Percentiles rank a stretch among this genome's conserved stretches.
These are phyloP conservation scores for Plasmopara viticola DNA, from an alignment of 352 stramenopile species.

Conservation along the genomic window DNA sequence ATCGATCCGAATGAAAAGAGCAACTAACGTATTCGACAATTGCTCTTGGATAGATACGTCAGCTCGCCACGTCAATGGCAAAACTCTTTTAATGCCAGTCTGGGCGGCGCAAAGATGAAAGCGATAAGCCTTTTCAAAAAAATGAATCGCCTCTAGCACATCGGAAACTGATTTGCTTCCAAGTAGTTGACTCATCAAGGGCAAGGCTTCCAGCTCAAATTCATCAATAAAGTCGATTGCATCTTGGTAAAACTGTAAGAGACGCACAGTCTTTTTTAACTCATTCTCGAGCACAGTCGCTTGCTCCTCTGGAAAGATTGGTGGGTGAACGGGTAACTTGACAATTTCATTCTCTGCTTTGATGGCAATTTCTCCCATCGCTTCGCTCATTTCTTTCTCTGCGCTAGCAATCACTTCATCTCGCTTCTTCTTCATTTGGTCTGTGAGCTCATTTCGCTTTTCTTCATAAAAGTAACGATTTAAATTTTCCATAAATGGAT, in stretches of 20 bases:
- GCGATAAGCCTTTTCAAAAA: slow-evolving; percentile 89
- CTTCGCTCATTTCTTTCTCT: slow-evolving; percentile 65
- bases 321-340: slow-evolving; percentile 2
- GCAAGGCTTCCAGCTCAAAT: slow-evolving; percentile 75
- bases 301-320: slow-evolving; percentile 27
- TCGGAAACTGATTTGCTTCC: slow-evolving; percentile 89
- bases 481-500: slow-evolving; percentile 91
- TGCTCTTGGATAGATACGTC: slow-evolving; percentile 88
- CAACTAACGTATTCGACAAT: slow-evolving; percentile 79
- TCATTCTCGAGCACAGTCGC: slow-evolving; percentile 60
- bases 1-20: slow-evolving; percentile 57
- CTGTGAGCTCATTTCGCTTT: slow-evolving; percentile 74
- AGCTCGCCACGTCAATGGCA: slow-evolving; percentile 88
- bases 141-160: slow-evolving; percentile 90
- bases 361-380: slow-evolving; percentile 24
- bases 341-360: slow-evolving; percentile 3
- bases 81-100: slow-evolving; percentile 85
- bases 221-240: slow-evolving; percentile 91
- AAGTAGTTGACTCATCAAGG: slow-evolving; percentile 81
- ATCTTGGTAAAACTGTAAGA: slow-evolving; percentile 89
- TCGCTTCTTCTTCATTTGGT: slow-evolving; percentile 51
- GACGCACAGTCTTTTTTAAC: slow-evolving; percentile 59
- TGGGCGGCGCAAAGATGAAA: slow-evolving; percentile 88
- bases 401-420: slow-evolving; percentile 78
- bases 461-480: slow-evolving; percentile 72